These are phyloP conservation scores for Globisporangium irregulare DNA, from an alignment of 352 stramenopile species.

Conservation along the genomic window DNA sequence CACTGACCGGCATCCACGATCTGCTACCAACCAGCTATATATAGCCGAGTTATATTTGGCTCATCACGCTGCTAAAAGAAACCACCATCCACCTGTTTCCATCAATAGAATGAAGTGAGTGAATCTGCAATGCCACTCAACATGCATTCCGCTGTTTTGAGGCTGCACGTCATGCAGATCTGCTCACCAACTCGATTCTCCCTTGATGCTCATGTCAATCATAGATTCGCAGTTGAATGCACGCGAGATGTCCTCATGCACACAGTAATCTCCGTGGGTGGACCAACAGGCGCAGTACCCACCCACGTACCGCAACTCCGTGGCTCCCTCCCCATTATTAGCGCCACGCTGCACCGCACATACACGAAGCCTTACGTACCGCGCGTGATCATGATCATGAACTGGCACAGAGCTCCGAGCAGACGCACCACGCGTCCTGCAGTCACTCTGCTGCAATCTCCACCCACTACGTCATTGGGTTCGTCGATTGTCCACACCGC, in stretches of 20 bases:
- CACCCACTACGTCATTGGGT: not conserved
- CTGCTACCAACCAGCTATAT: not conserved
- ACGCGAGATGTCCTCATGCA: not conserved
- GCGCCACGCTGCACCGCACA: not conserved
- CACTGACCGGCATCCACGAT: no score
- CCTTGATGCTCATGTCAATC: not conserved
- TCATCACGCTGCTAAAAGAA: not conserved
- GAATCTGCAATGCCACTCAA: not conserved
- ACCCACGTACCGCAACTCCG: no score
- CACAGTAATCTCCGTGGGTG: not conserved
- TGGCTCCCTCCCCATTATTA: not conserved
- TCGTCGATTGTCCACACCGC: conserved; percentile 1
- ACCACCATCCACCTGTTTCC: not conserved
- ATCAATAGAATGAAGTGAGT: not conserved
- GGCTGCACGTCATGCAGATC: no score
- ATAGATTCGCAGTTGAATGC: not conserved
- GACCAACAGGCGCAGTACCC: not conserved
- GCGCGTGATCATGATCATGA: not conserved
- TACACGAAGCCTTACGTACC: not conserved
- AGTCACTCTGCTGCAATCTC: not conserved
- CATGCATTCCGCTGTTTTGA: not conserved
- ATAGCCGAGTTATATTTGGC: not conserved
- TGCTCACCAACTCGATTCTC: not conserved
- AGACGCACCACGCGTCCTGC: not conserved
- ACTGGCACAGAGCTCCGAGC: not conserved